These are phyloP conservation scores for Ophiostoma sp. DNA, from an alignment of 2,329 filamentous ascomycete species.

Conservation along the genomic window DNA sequence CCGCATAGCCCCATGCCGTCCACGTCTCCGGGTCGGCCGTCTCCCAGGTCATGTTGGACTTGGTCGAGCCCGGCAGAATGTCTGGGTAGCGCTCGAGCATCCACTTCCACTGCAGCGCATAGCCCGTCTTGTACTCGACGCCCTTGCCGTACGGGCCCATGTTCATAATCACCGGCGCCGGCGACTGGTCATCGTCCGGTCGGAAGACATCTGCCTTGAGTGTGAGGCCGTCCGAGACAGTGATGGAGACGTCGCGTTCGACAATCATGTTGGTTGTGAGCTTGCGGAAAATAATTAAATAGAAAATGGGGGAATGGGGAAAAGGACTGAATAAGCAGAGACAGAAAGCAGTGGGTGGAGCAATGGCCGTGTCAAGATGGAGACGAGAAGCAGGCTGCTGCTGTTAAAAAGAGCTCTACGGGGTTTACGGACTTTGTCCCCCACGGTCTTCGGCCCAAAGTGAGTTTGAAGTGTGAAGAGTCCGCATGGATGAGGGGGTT, in stretches of 20 bases:
- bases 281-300: too few relatives aligned
- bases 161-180: constrained; percentile 61
- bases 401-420: too few relatives aligned
- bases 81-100: constrained; percentile 43
- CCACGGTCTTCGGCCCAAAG: too few relatives aligned
- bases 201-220: constrained; percentile 10
- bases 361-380: too few relatives aligned
- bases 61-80: constrained; percentile 54
- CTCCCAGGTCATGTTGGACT: constrained; percentile 57
- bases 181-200: background rate
- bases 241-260: constrained; percentile 1
- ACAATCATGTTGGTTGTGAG: background rate
- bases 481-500: background rate
- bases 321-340: background rate
- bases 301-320: too few relatives aligned
- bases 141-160: constrained; percentile 75
- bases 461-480: background rate
- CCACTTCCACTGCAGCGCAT: constrained; percentile 27
- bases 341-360: background rate
- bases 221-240: background rate
- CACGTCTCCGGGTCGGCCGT: constrained; percentile 59
- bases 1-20: constrained; percentile 54
- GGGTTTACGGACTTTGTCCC: too few relatives aligned
- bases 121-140: constrained; percentile 59
- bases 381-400: too few relatives aligned